A percentile compares a stretch with the other conserved stretches of the same genome.
Conservation (phyloP, 1,284 basidiomycete species). For the Trametes polyzona region DNA sequence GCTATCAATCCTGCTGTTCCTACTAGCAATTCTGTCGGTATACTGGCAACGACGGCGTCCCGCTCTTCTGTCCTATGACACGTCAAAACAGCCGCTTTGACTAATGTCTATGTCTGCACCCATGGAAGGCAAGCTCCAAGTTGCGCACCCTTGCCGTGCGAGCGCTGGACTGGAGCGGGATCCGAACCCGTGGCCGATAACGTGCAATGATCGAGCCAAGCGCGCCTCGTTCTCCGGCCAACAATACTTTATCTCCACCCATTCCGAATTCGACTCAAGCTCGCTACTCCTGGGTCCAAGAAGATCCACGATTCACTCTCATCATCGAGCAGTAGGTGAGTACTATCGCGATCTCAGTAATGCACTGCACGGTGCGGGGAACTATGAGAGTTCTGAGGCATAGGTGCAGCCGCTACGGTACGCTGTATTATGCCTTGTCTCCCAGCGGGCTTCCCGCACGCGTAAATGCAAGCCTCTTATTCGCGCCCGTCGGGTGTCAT, state of each 20-base stretch:
- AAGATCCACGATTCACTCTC: too few relatives aligned
- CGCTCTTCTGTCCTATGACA: neutral
- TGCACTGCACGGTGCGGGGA: too few relatives aligned
- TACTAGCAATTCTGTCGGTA: neutral
- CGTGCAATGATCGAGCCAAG: constrained; percentile 2
- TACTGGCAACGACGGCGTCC: neutral
- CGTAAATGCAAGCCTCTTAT: constrained; percentile 11
- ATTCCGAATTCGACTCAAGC: constrained; percentile 15
- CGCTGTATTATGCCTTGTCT: neutral
- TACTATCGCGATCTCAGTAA: too few relatives aligned
- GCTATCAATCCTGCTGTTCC: neutral
- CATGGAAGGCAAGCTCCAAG: too few relatives aligned
- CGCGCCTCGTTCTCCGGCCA: neutral
- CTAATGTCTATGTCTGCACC: neutral
- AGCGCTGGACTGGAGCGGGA: neutral
- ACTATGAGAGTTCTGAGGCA: neutral
- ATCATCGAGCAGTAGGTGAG: too few relatives aligned
- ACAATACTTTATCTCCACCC: constrained; percentile 1
- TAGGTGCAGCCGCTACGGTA: neutral
- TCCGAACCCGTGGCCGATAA: constrained; percentile 3
- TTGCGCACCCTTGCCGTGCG: neutral
- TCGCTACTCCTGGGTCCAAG: too few relatives aligned
- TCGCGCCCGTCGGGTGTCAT: constrained; percentile 1
- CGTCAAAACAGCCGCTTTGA: neutral
- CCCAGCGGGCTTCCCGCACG: neutral